Percentiles rank a stretch among this genome's conserved stretches.
Conservation (phyloP, 2,329 filamentous ascomycete genomes). For the Xylariaceae sp. region DNA sequence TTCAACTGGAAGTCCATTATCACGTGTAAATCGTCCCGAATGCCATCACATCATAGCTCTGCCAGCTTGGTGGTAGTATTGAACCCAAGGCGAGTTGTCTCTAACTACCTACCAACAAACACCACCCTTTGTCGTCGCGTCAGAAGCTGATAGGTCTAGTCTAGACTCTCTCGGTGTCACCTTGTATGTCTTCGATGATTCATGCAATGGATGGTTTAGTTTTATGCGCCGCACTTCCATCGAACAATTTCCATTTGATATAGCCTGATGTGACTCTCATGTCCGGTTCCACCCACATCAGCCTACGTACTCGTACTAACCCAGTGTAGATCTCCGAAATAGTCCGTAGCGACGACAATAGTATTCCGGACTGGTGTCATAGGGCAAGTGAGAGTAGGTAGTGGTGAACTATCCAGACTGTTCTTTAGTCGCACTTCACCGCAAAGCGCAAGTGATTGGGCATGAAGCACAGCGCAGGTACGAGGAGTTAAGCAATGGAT, state of each 20-base stretch:
- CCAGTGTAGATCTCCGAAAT: background rate
- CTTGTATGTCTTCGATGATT: background rate
- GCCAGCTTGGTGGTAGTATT: too few species aligned
- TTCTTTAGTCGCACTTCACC: too few species aligned
- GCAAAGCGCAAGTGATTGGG: too few species aligned
- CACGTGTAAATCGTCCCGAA: background rate
- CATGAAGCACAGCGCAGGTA: too few species aligned
- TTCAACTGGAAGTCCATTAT: background rate
- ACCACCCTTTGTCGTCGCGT: background rate
- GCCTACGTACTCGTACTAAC: background rate
- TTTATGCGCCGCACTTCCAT: background rate
- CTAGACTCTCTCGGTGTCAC: background rate
- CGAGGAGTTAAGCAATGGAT: too few species aligned
- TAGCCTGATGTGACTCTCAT: background rate
- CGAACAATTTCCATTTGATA: background rate
- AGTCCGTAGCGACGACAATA: background rate
- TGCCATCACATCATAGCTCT: background rate
- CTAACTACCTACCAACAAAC: background rate
- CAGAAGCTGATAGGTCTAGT: background rate
- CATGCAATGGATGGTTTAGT: background rate
- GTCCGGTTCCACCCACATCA: background rate
- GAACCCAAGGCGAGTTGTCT: background rate
- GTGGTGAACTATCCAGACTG: too few species aligned
- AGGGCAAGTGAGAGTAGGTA: too few species aligned
- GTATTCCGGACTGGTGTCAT: background rate